Conservation (phyloP, 1,284 basidiomycete genomes). For the Filobasidium uniguttulatum region DNA sequence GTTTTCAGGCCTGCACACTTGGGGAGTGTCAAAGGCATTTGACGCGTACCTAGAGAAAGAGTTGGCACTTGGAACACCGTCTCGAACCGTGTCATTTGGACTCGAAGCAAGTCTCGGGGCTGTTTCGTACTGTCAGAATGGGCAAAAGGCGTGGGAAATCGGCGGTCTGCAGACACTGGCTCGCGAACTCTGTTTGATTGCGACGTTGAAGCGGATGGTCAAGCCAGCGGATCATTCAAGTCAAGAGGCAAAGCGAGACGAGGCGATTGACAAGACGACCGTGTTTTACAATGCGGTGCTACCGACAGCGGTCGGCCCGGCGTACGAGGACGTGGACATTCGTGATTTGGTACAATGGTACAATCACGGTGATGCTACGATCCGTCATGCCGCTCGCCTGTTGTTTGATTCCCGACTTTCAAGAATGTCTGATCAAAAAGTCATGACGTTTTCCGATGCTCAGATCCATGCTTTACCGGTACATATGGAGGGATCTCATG, state of each 20-base stretch:
- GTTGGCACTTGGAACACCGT: too few relatives aligned
- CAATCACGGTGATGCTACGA: constrained; percentile 57
- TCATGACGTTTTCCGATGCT: constrained; percentile 46
- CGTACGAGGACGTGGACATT: constrained; percentile 54
- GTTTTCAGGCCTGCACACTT: too few relatives aligned
- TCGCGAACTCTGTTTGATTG: constrained; percentile 52
- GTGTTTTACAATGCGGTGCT: constrained; percentile 63
- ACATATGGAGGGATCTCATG: constrained; percentile 1
- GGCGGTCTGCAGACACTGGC: constrained; percentile 55
- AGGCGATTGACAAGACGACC: constrained; percentile 43
- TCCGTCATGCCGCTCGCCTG: constrained; percentile 57
- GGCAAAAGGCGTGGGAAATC: constrained; percentile 48
- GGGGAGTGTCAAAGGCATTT: too few relatives aligned
- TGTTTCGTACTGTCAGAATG: background rate
- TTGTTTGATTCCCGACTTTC: constrained; percentile 62
- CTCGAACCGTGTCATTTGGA: too few relatives aligned
- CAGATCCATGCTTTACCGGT: constrained; percentile 42
- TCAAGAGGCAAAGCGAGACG: background rate
- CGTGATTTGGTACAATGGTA: constrained; percentile 58
- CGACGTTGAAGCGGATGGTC: constrained; percentile 52
- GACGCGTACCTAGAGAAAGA: background rate
- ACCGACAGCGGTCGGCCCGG: constrained; percentile 45
- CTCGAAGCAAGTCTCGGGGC: too few relatives aligned
- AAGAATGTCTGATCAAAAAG: constrained; percentile 52
- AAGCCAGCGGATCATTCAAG: background rate